Conservation (phyloP, 495 filamentous ascomycete species). For the Pseudevernia furfuracea region DNA sequence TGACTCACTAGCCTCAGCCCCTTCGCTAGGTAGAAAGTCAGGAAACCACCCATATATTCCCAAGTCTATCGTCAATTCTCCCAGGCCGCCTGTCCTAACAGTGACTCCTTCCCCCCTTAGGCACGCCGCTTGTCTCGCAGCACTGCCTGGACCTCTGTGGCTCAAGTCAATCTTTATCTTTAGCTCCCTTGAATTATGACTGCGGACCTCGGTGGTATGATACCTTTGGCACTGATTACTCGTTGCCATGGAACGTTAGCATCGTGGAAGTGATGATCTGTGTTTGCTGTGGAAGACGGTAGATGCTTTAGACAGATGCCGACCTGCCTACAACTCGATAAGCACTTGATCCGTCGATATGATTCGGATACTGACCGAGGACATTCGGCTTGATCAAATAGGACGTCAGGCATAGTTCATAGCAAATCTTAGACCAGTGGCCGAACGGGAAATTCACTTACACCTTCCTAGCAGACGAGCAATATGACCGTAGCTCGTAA, state of each 20-base stretch:
- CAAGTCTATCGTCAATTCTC: conserved; percentile 63
- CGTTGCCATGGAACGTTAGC: conserved; percentile 90
- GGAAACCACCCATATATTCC: conserved; percentile 72
- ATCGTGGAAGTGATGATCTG: conserved; percentile 50
- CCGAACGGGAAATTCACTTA: conserved; percentile 36
- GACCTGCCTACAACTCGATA: conserved; percentile 55
- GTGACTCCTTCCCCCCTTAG: conserved; percentile 62
- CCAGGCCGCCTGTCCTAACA: conserved; percentile 56
- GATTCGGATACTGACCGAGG: conserved; percentile 29
- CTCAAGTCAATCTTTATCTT: conserved; percentile 16
- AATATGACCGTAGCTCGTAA: conserved; percentile 87
- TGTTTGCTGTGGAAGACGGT: conserved; percentile 38
- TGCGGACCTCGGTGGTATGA: conserved; percentile 71
- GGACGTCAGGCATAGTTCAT: conserved; percentile 1
- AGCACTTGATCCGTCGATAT: not conserved
- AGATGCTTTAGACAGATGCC: conserved; percentile 84
- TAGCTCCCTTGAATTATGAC: conserved; percentile 13
- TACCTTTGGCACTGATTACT: conserved; percentile 78
- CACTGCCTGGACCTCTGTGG: conserved; percentile 57
- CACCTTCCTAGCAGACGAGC: conserved; percentile 70
- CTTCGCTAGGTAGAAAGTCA: conserved; percentile 44
- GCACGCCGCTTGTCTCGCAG: conserved; percentile 58
- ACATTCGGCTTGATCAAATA: conserved; percentile 30
- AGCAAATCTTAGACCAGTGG: not conserved
- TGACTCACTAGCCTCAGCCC: conserved; percentile 27